Conservation (phyloP, 202 grass and related monocot genomes). For the Zizania palustris region DNA sequence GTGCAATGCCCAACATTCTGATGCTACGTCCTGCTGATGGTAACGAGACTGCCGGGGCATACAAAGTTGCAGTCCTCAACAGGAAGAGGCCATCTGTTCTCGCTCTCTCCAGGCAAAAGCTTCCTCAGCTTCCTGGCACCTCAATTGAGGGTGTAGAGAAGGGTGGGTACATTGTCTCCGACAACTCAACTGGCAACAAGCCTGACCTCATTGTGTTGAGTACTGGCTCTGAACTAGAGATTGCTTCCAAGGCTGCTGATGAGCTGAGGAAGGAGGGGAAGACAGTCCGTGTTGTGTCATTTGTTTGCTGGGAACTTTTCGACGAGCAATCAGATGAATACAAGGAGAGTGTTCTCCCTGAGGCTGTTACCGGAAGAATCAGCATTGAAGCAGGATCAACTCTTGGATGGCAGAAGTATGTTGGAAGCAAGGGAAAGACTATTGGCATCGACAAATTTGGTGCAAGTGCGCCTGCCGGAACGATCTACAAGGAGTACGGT, state of each 20-base stretch:
- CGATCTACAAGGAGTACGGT: constrained; percentile 80
- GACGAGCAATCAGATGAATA: constrained; percentile 78
- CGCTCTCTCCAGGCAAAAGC: constrained; percentile 89
- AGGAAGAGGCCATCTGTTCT: constrained; percentile 83
- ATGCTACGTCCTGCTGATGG: constrained; percentile 88
- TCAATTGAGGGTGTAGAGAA: constrained; percentile 80
- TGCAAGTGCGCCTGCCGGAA: constrained; percentile 80
- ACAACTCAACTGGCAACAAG: constrained; percentile 84
- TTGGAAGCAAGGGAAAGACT: constrained; percentile 66
- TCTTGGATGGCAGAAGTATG: constrained; percentile 75
- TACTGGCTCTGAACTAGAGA: constrained; percentile 82
- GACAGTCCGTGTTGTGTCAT: constrained; percentile 77
- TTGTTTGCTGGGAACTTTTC: constrained; percentile 83
- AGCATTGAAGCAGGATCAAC: constrained; percentile 79
- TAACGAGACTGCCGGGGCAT: constrained; percentile 81
- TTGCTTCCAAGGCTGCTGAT: constrained; percentile 63
- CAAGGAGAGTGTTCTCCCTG: constrained; percentile 84
- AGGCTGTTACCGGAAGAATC: constrained; percentile 62
- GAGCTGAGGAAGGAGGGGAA: constrained; percentile 88
- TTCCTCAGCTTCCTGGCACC: constrained; percentile 70
- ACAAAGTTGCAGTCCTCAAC: constrained; percentile 78
- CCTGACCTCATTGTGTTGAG: constrained; percentile 70
- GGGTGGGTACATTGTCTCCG: constrained; percentile 76
- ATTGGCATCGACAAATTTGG: constrained; percentile 94
- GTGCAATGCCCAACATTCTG: constrained; percentile 86